Evolutionary conservation across 1,284 basidiomycete species (phyloP).

Genomic region (Fomitopsis betulina): DNA sequence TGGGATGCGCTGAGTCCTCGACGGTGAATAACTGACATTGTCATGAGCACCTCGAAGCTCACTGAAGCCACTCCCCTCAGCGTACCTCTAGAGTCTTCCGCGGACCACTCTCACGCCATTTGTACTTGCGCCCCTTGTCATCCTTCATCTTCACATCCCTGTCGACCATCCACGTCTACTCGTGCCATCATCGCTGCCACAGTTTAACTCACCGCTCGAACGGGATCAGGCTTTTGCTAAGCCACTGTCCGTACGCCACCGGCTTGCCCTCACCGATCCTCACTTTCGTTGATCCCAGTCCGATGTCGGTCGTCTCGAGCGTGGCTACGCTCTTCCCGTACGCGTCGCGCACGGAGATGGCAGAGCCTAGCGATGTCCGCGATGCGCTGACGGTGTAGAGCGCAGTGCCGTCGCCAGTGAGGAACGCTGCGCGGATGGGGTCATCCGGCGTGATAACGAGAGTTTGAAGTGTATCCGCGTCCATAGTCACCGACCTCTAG

Average conservation of each 20-base stretch:
- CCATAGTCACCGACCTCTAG: not conserved
- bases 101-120: not conserved
- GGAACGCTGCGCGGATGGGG: not conserved
- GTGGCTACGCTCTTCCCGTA: not conserved
- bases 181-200: too few species aligned
- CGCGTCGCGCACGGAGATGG: not conserved
- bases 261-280: not conserved
- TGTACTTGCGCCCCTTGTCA: not conserved
- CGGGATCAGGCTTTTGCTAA: not conserved
- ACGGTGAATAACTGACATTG: not conserved
- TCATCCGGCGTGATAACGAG: not conserved
- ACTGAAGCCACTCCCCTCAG: not conserved
- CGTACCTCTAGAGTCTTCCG: not conserved
- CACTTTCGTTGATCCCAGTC: not conserved
- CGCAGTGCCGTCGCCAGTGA: not conserved
- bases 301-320: not conserved
- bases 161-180: not conserved
- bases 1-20: not conserved
- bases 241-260: not conserved
- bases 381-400: not conserved
- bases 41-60: not conserved
- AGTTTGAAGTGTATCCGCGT: not conserved
- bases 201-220: not conserved
- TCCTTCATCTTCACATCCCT: constrained; percentile 1
- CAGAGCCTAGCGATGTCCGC: not conserved